These are phyloP conservation scores for Fusarium gaditjirri DNA, from an alignment of 2,329 filamentous ascomycete genomes.

Conservation along the genomic window DNA sequence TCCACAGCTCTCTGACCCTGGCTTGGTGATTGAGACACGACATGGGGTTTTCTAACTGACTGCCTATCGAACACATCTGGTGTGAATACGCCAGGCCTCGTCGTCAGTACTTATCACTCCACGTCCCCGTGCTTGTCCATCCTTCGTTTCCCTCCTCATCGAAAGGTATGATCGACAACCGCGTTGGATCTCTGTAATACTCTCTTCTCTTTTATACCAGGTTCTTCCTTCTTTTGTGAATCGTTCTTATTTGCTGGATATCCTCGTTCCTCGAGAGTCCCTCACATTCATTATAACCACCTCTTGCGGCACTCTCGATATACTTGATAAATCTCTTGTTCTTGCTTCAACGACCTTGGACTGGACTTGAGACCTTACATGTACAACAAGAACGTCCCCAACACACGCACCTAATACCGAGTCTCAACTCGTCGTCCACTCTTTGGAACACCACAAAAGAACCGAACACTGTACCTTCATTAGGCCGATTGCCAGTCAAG, in stretches of 20 bases:
- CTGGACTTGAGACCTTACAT: conserved; percentile 42
- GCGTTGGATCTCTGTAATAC: conserved; percentile 58
- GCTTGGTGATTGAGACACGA: conserved; percentile 62
- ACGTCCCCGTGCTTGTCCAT: conserved; percentile 56
- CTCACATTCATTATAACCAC: conserved; percentile 55
- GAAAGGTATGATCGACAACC: conserved; percentile 60
- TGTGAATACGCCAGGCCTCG: conserved; percentile 49
- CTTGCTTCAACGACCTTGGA: conserved; percentile 27
- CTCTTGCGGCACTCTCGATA: conserved; percentile 39
- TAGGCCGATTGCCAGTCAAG: conserved; percentile 40
- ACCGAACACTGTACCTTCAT: conserved; percentile 42
- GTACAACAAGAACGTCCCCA: conserved; percentile 47
- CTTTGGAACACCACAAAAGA: conserved; percentile 44
- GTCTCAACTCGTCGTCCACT: conserved; percentile 57
- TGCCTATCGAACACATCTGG: conserved; percentile 44
- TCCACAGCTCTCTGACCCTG: conserved; percentile 51
- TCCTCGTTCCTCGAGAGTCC: conserved; percentile 51
- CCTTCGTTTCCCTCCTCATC: conserved; percentile 49
- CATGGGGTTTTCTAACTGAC: conserved; percentile 49
- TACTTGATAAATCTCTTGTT: conserved; percentile 35
- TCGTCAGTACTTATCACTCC: conserved; percentile 60
- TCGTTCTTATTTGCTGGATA: conserved; percentile 57
- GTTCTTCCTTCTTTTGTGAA: conserved; percentile 62
- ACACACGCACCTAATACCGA: conserved; percentile 45
- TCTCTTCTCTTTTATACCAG: conserved; percentile 59